Evolutionary conservation across 23 red algal species (phyloP).

Genomic region (Cyanidium caldarium): DNA sequence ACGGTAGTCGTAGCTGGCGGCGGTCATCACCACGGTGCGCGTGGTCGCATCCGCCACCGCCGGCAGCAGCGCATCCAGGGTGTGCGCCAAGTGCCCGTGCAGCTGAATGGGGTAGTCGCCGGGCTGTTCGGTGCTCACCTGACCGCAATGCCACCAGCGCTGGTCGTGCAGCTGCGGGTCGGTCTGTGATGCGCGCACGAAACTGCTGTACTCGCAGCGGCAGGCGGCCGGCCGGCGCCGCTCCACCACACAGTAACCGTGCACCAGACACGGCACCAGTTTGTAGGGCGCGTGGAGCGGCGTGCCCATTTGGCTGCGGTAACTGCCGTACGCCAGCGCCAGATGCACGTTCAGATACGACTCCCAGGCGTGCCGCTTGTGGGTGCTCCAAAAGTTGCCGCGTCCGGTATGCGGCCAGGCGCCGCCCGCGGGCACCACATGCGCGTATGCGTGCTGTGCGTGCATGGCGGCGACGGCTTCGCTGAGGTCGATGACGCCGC

Average conservation of each 20-base stretch:
- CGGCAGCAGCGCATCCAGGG: not conserved
- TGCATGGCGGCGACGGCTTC: conserved; percentile 82
- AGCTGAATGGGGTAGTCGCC: not conserved
- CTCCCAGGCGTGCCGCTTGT: conserved; percentile 88
- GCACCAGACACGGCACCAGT: conserved; percentile 59
- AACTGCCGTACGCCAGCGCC: conserved; percentile 63
- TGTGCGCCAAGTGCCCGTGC: not conserved
- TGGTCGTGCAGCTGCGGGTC: conserved; percentile 47
- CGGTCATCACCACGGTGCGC: conserved; percentile 74
- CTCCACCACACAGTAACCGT: conserved; percentile 76
- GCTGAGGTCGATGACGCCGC: conserved; percentile 69
- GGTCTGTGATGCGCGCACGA: conserved; percentile 68
- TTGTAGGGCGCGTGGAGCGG: conserved; percentile 93
- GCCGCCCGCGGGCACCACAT: conserved; percentile 24
- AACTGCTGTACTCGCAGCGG: conserved; percentile 82
- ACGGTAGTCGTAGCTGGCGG: conserved; percentile 94
- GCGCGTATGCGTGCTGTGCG: conserved; percentile 73
- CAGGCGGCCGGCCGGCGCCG: conserved; percentile 70
- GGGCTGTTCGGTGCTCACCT: not conserved
- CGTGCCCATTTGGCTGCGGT: conserved; percentile 87
- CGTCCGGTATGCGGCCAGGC: too few relatives aligned
- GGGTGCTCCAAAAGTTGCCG: conserved; percentile 73
- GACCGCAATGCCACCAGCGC: not conserved
- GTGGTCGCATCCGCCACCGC: not conserved
- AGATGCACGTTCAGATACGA: conserved; percentile 97